Evolutionary conservation across 768 basidiomycete species (phyloP).

Genomic region (Amanita exitialis): DNA sequence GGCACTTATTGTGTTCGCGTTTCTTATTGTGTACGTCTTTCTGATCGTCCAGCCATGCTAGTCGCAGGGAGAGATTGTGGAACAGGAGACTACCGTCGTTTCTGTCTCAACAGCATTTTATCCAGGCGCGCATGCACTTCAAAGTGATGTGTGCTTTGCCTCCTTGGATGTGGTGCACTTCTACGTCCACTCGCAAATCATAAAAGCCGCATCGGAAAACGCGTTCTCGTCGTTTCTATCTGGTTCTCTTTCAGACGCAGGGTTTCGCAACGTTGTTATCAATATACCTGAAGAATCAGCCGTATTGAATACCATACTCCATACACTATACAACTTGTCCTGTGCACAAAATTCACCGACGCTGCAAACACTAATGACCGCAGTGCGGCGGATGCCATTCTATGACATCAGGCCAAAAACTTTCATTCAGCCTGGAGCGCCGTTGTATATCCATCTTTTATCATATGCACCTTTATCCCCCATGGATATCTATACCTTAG

Average conservation of each 20-base stretch:
- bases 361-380: conserved; percentile 33
- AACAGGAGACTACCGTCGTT: neutral
- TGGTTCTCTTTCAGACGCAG: neutral
- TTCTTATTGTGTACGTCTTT: no score
- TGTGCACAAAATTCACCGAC: conserved; percentile 42
- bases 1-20: neutral
- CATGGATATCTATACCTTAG: conserved; percentile 32
- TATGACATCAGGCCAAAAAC: conserved; percentile 15
- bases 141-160: conserved; percentile 7
- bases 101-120: conserved; percentile 11
- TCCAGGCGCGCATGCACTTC: neutral
- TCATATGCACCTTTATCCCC: conserved; percentile 23
- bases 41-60: neutral
- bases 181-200: conserved; percentile 7
- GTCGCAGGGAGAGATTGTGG: neutral
- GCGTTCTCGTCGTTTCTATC: conserved; percentile 8
- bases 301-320: conserved; percentile 46
- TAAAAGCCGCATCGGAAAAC: conserved; percentile 3
- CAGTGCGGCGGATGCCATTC: conserved; percentile 26
- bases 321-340: conserved; percentile 39
- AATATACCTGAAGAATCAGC: conserved; percentile 31
- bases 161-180: conserved; percentile 11
- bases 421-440: conserved; percentile 17
- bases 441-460: conserved; percentile 22
- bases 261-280: conserved; percentile 18